Conservation (phyloP, 2,329 filamentous ascomycete genomes). For the Claviceps maximensis region DNA sequence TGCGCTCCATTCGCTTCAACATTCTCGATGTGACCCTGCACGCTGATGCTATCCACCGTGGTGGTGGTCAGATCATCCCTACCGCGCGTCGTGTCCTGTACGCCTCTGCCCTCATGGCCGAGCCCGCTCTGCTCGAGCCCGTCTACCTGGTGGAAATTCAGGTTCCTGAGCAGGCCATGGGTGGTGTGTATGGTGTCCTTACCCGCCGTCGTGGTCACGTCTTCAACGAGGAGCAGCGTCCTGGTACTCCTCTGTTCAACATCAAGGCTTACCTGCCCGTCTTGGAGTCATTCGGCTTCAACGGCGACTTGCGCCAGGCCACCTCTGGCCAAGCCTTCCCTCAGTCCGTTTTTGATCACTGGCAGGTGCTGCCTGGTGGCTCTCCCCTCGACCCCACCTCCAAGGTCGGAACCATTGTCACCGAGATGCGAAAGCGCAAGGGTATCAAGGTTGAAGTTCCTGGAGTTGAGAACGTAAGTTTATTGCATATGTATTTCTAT, state of each 20-base stretch:
- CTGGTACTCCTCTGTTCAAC: constrained; percentile 97
- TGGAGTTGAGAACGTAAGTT: constrained; percentile 86
- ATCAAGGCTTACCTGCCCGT: constrained; percentile 96
- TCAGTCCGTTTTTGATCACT: constrained; percentile 97
- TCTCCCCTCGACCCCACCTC: constrained; percentile 72
- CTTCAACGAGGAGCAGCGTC: constrained; percentile 95
- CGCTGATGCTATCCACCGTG: constrained; percentile 98
- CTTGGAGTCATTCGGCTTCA: constrained; percentile 98
- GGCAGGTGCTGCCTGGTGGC: constrained; percentile 90
- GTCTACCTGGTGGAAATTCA: constrained; percentile 99
- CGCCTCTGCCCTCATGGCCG: constrained; percentile 78
- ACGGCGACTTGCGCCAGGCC: constrained; percentile 83
- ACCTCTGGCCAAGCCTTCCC: constrained; percentile 98
- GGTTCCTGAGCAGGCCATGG: constrained; percentile 97
- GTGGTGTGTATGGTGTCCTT: constrained; percentile 98
- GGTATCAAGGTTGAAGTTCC: constrained; percentile 95
- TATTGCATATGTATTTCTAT: neutral
- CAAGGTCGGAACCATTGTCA: constrained; percentile 73
- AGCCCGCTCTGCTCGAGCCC: constrained; percentile 86
- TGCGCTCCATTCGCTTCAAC: constrained; percentile 97
- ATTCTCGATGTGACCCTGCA: constrained; percentile 98
- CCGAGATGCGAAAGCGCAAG: constrained; percentile 96
- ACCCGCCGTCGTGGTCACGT: constrained; percentile 98
- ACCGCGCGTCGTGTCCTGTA: constrained; percentile 96
- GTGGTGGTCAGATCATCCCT: constrained; percentile 97